Evolutionary conservation across 2,329 filamentous ascomycete species (phyloP), one percentile per base, ranked within the genome.

Genomic region (Fusarium abutilonis): DNA sequence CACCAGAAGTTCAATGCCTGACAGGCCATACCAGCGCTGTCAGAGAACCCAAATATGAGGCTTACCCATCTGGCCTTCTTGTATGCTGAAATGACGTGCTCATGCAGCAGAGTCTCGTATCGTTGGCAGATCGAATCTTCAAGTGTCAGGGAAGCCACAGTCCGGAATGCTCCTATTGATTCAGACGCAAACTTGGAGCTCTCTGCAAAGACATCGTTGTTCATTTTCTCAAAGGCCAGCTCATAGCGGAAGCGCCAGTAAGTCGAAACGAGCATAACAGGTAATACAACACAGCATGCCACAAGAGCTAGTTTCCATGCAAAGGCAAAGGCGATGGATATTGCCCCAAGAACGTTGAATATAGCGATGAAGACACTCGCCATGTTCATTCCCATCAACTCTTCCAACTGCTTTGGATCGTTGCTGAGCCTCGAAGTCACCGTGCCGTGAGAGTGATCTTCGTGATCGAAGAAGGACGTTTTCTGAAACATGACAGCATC

Each of bases 301-400:
- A 93, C 87, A 0, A 92, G 76, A 0, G 88, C 86, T 9, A 94
- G 79, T 72, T 92, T 93, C 91, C 91, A 93, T 2, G 89, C 88
- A 71, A 89, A 92, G 4, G 82, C 79, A 67, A 91, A 92, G 1
- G 88, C 82, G 47, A 93, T 89, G 39, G 82, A 78, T 13, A 91
- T 75, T 8, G 84, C 86, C 0, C 89, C 90, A 9, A 86, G 67
- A 4, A 93, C 75, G 44, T 85, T 89, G 70, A 91, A 88, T 19
- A 89, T 70, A 9, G 88, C 86, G 17, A 88, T 84, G 56, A 80
- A 80, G 3, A 86, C 82, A 63, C 90, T 80, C 2, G 86, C 82
- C 81, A 89, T 84, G 69, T 89, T 88, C 41, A 83, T 76, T 6
- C 85, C 85, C 67, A 88, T 81, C 6, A 89, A 77, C 72, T 89